phyloP scores from a whole-genome alignment of 768 basidiomycete genomes.

The Naematelia encephala region DNA sequence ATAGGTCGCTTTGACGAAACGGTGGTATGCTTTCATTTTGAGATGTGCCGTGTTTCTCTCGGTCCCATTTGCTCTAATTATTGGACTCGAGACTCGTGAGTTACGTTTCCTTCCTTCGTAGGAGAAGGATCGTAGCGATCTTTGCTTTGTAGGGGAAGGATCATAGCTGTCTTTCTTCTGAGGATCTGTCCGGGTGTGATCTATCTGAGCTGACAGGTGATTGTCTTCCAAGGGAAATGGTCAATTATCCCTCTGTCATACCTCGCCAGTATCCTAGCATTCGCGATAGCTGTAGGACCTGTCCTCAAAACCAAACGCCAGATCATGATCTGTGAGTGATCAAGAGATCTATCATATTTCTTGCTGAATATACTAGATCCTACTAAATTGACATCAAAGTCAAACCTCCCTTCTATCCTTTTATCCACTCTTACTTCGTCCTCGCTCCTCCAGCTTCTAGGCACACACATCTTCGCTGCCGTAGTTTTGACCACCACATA shows the following conservation, averaged over 20 bases:
- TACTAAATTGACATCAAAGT: constrained; percentile 8
- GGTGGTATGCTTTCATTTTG: constrained; percentile 12
- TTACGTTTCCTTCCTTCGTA: too few relatives aligned
- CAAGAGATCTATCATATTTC: background rate
- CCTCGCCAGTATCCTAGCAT: constrained; percentile 7
- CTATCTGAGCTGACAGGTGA: background rate
- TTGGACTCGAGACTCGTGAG: background rate
- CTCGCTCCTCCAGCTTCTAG: constrained; percentile 6
- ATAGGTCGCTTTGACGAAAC: constrained; percentile 9
- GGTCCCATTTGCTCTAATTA: background rate
- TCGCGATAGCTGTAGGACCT: constrained; percentile 16
- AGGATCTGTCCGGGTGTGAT: too few relatives aligned
- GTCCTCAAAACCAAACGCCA: constrained; percentile 22
- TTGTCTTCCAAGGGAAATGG: background rate
- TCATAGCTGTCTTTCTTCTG: too few relatives aligned
- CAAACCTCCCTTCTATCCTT: constrained; percentile 9
- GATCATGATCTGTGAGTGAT: constrained; percentile 24
- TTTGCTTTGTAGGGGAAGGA: too few relatives aligned
- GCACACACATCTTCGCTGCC: constrained; percentile 12
- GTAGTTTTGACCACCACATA: constrained; percentile 7
- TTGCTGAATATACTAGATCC: constrained; percentile 14
- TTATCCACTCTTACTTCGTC: constrained; percentile 10
- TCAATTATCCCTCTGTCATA: background rate
- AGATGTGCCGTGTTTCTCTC: constrained; percentile 4
- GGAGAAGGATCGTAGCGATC: too few relatives aligned